Evolutionary conservation across 345 rosid species (phyloP).

Genomic region (Ailanthus altissimus): DNA sequence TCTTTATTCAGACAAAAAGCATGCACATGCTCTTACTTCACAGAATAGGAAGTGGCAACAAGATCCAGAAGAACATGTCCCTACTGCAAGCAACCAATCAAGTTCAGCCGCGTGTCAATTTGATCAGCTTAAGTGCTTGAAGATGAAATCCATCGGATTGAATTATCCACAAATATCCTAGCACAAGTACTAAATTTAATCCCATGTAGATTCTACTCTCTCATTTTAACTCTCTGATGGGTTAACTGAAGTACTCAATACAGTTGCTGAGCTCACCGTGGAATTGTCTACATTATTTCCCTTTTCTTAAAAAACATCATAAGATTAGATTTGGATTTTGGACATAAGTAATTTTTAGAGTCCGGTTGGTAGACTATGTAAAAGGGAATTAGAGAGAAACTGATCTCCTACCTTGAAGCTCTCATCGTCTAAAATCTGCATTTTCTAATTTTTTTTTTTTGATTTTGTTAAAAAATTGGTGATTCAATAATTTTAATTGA

Average conservation of each 20-base stretch:
- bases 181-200: neutral
- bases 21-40: conserved; percentile 4
- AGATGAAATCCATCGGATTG: too few species aligned
- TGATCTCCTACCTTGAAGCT: neutral
- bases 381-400: neutral
- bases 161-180: too few species aligned
- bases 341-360: neutral
- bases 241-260: neutral
- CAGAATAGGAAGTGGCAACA: conserved; percentile 14
- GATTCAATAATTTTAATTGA: too few species aligned
- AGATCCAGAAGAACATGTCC: neutral
- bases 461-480: too few species aligned
- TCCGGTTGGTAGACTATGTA: conserved; percentile 12
- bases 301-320: neutral
- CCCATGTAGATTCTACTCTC: neutral
- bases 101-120: neutral
- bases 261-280: conserved; percentile 7
- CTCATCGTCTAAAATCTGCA: conserved; percentile 9
- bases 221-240: neutral
- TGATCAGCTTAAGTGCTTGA: too few species aligned
- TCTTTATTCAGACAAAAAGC: neutral
- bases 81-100: neutral
- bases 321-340: neutral
- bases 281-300: neutral
- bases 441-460: neutral